Percentiles rank a stretch among this genome's conserved stretches.
Conservation (phyloP, 2,329 filamentous ascomycete genomes). For the Hirsutella minnesotensis region DNA sequence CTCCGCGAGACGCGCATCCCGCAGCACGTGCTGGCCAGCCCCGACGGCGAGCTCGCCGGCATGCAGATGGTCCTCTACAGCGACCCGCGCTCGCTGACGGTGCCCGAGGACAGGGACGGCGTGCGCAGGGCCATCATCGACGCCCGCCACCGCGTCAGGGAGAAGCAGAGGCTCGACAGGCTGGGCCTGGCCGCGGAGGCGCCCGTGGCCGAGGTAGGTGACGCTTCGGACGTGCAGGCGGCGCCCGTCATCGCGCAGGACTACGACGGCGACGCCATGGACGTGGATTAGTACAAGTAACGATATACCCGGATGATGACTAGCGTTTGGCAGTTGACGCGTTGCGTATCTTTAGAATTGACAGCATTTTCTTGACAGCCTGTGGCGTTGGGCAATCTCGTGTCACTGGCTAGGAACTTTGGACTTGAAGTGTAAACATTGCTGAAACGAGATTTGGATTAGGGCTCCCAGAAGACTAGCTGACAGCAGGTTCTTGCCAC, state of each 20-base stretch:
- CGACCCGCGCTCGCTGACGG: conserved; percentile 63
- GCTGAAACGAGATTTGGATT: too few relatives aligned
- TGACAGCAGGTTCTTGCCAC: too few relatives aligned
- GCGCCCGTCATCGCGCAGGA: background rate
- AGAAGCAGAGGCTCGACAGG: conserved; percentile 36
- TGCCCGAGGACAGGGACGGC: conserved; percentile 63
- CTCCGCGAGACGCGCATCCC: conserved; percentile 61
- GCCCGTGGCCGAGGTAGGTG: background rate
- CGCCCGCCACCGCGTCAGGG: conserved; percentile 55
- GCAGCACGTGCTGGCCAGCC: conserved; percentile 47
- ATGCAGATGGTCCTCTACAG: conserved; percentile 77
- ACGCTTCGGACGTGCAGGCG: background rate
- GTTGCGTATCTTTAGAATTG: background rate
- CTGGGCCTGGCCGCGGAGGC: conserved; percentile 6
- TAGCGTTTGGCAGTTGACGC: background rate
- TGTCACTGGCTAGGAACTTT: too few relatives aligned
- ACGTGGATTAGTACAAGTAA: conserved; percentile 47
- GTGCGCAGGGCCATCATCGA: conserved; percentile 79
- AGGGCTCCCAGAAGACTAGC: too few relatives aligned
- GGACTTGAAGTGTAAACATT: too few relatives aligned
- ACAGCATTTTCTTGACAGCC: too few relatives aligned
- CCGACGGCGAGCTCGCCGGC: conserved; percentile 41
- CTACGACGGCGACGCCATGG: conserved; percentile 53
- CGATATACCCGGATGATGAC: background rate
- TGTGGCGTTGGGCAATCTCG: too few relatives aligned